These are phyloP conservation scores for Gelatoporia subvermispora DNA, from an alignment of 768 basidiomycete genomes.

Conservation along the genomic window DNA sequence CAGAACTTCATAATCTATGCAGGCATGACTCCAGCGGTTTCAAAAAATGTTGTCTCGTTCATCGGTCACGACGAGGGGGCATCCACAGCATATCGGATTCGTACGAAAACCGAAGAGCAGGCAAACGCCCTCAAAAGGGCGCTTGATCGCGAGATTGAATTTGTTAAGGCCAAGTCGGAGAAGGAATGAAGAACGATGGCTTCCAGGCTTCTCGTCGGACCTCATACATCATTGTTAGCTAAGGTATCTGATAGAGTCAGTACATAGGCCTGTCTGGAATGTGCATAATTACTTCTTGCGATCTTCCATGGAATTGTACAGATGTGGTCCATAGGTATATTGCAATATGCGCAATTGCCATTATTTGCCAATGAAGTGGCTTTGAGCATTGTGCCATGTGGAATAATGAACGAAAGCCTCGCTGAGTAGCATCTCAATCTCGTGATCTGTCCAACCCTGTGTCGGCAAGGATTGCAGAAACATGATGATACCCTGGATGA, in stretches of 20 bases:
- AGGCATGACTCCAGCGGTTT: conserved; percentile 48
- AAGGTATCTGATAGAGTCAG: not conserved
- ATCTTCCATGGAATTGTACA: conserved; percentile 1
- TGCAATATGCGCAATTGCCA: not conserved
- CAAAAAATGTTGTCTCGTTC: conserved; percentile 55
- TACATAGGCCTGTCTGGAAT: conserved; percentile 8
- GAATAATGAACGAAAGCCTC: conserved; percentile 94
- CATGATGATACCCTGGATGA: conserved; percentile 90
- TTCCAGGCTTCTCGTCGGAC: not conserved
- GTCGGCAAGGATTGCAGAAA: conserved; percentile 92
- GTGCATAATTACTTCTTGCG: conserved; percentile 14
- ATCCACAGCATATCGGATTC: conserved; percentile 59
- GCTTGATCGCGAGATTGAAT: conserved; percentile 57
- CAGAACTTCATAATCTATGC: conserved; percentile 74
- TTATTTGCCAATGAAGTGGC: conserved; percentile 67
- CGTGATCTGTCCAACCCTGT: conserved; percentile 92
- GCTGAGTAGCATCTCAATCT: conserved; percentile 90
- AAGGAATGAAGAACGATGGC: not conserved
- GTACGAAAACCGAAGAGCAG: conserved; percentile 53
- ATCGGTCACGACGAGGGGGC: conserved; percentile 62
- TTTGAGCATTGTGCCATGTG: conserved; percentile 90
- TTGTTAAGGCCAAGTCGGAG: conserved; percentile 24
- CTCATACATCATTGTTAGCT: not conserved
- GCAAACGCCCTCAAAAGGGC: conserved; percentile 54
- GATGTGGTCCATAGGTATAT: not conserved